Percentiles rank a stretch among this genome's conserved stretches.
Conservation (phyloP, 345 rosid species). For the Rhodomyrtus tomentosa region DNA sequence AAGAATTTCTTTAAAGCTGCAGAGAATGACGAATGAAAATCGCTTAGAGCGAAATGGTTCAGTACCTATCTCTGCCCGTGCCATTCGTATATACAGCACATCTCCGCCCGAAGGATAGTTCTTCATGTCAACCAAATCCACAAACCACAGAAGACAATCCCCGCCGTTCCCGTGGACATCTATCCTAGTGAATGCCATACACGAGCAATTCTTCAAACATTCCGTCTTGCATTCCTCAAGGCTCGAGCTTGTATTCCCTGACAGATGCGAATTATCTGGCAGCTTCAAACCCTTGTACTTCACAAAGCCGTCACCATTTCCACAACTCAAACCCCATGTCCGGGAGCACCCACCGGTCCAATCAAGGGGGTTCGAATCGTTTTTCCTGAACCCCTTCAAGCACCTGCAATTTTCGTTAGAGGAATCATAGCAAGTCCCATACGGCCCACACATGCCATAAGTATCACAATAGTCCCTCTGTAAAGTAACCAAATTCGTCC, state of each 20-base stretch:
- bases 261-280: conserved; percentile 3
- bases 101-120: conserved; percentile 8
- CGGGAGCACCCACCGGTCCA: conserved; percentile 17
- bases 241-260: not conserved
- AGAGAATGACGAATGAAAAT: not conserved
- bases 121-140: conserved; percentile 5
- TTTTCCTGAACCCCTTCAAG: conserved; percentile 13
- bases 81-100: conserved; percentile 10
- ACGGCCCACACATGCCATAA: conserved; percentile 10
- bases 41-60: not conserved
- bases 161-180: conserved; percentile 9
- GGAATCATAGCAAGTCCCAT: conserved; percentile 6
- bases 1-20: not conserved
- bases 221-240: conserved; percentile 6
- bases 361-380: conserved; percentile 4
- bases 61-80: conserved; percentile 7
- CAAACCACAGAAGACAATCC: conserved; percentile 9
- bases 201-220: conserved; percentile 23
- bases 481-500: conserved; percentile 3
- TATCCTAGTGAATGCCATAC: conserved; percentile 12
- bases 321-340: not conserved
- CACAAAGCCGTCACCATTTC: conserved; percentile 13
- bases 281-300: conserved; percentile 8
- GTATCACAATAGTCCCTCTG: conserved; percentile 23
- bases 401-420: conserved; percentile 7